These are phyloP conservation scores for Xanthoceras sorbifolium DNA, from an alignment of 345 rosid species.

Conservation along the genomic window DNA sequence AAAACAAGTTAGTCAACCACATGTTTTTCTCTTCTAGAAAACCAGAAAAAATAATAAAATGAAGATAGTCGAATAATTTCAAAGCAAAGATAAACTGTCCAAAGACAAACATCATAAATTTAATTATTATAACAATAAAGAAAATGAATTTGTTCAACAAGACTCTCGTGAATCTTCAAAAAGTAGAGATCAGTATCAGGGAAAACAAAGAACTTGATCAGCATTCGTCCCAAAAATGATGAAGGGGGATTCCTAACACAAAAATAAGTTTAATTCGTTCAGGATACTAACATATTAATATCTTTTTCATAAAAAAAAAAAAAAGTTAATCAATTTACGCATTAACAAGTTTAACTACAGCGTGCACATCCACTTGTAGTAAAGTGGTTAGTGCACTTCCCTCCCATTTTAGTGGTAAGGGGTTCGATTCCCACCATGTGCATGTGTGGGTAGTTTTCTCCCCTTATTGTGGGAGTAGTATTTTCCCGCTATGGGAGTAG, in stretches of 20 bases:
- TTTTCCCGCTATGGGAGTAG: too few relatives aligned
- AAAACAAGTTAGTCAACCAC: constrained; percentile 11
- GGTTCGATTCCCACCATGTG: too few relatives aligned
- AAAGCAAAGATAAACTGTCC: not conserved
- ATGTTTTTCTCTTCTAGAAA: not conserved
- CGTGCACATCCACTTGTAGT: too few relatives aligned
- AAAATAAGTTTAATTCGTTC: not conserved
- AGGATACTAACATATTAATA: not conserved
- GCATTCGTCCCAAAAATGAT: not conserved
- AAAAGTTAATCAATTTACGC: not conserved
- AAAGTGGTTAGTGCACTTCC: too few relatives aligned
- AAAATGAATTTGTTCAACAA: not conserved
- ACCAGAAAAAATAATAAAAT: not conserved
- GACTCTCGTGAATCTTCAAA: not conserved
- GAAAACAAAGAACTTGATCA: not conserved
- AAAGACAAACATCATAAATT: not conserved
- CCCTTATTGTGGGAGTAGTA: too few relatives aligned
- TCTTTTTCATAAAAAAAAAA: not conserved
- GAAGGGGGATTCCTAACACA: not conserved
- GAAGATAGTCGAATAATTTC: not conserved
- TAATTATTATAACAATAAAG: not conserved
- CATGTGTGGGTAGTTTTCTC: too few relatives aligned
- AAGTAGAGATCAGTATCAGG: not conserved
- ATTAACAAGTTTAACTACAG: too few relatives aligned
- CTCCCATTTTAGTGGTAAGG: too few relatives aligned